phyloP scores from a whole-genome alignment of 441 rosid species.

The Pelargonium cotyledonis region DNA sequence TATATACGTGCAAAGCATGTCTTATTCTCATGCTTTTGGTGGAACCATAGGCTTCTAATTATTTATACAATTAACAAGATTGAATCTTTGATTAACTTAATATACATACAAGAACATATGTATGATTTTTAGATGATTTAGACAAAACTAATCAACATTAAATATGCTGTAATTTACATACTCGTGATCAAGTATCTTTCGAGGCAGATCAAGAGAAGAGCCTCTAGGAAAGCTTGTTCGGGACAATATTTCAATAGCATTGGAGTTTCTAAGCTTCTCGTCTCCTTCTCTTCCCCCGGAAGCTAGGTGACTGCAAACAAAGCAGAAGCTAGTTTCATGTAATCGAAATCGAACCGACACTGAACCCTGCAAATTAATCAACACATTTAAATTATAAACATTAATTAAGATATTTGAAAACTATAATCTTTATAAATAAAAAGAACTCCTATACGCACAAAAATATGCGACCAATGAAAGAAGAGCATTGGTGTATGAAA shows the following conservation, averaged over 20 bases:
- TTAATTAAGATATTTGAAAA: too few species aligned
- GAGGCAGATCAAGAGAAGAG: constrained; percentile 49
- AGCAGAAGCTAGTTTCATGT: constrained; percentile 84
- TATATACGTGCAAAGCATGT: constrained; percentile 10
- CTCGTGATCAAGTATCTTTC: constrained; percentile 78
- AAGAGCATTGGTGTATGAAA: too few species aligned
- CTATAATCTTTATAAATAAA: too few species aligned
- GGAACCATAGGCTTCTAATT: background rate
- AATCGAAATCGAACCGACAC: constrained; percentile 70
- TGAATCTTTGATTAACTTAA: background rate
- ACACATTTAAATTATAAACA: too few species aligned
- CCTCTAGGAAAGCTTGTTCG: constrained; percentile 68
- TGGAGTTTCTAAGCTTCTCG: constrained; percentile 57
- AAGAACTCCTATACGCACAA: too few species aligned
- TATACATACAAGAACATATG: background rate
- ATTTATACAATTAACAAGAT: background rate
- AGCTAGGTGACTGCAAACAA: constrained; percentile 84
- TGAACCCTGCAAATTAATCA: constrained; percentile 52
- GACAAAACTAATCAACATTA: background rate
- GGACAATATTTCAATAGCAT: constrained; percentile 50
- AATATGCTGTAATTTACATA: constrained; percentile 27
- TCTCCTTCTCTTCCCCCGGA: constrained; percentile 87
- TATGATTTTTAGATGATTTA: background rate
- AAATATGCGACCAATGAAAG: too few species aligned
- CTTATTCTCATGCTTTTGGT: constrained; percentile 11